These are phyloP conservation scores for Anacardium occidentale DNA, from an alignment of 345 rosid genomes.

Conservation along the genomic window DNA sequence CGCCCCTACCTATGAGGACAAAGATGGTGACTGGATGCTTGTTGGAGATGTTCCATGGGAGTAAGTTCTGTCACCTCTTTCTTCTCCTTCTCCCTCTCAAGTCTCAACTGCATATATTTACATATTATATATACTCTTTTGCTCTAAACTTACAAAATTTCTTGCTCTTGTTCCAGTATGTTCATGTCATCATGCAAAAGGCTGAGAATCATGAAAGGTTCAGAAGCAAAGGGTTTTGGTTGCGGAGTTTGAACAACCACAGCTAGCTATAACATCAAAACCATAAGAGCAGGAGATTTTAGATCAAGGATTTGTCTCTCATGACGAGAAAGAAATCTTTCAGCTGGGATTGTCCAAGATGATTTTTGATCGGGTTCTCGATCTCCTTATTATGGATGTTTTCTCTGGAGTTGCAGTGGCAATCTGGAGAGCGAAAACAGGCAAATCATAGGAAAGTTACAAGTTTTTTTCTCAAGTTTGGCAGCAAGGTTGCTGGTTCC, in stretches of 20 bases:
- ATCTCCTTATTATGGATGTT: conserved; percentile 15
- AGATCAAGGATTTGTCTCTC: not conserved
- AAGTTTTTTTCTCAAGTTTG: conserved; percentile 16
- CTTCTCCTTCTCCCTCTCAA: not conserved
- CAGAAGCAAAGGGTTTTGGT: conserved; percentile 75
- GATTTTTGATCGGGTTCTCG: conserved; percentile 23
- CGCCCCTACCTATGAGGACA: conserved; percentile 77
- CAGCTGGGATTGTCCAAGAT: conserved; percentile 51
- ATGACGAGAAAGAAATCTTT: conserved; percentile 16
- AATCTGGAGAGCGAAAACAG: conserved; percentile 19
- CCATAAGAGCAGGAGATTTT: not conserved
- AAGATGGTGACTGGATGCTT: conserved; percentile 89
- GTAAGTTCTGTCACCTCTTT: conserved; percentile 27
- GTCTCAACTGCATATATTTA: too few relatives aligned
- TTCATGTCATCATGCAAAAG: conserved; percentile 81
- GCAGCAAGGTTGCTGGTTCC: conserved; percentile 21
- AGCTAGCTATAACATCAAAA: conserved; percentile 17
- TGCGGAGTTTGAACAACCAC: conserved; percentile 46
- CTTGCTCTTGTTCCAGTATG: conserved; percentile 53
- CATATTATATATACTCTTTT: not conserved
- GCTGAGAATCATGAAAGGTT: conserved; percentile 80
- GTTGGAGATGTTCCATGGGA: conserved; percentile 89
- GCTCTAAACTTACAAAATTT: conserved; percentile 1
- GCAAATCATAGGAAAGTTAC: conserved; percentile 13
- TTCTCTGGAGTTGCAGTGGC: conserved; percentile 6